Base-by-base conservation (phyloP, 78 protist genomes). In the Dictyostelium intermedium region DNA sequence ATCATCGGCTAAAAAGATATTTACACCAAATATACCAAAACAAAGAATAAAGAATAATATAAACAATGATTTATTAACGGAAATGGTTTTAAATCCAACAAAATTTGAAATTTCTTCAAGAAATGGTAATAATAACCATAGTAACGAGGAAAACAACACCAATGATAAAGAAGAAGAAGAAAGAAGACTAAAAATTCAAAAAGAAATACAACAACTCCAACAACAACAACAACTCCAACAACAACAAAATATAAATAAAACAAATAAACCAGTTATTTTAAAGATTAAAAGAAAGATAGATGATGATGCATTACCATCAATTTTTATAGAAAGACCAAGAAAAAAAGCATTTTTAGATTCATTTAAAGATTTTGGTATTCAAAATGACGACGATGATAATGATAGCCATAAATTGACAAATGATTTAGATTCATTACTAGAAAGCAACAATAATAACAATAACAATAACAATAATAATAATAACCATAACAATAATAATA, bases 251-350 rank as follows among this genome's bases (percentile, higher is more conserved):
- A 72, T 16, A 16, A 72, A 72, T 72, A 32, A 30, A 72, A 18
- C 35, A 72, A 23, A 3, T 34, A 87, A 87, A 79, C 45, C 39
- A 32, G 69, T 78, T 4, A 77, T 87, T 63, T 39, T 87, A 41
- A 87, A 87, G 43, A 87, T 87, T 23, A 87, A 87, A 69, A 87
- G 93, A 87, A 87, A 87, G 69, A 87, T 87, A 14, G 93, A 87
- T 14, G 93, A 87, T 77, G 93, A 87, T 2, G 85, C 93, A 34
- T 23, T 87, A 27, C 77, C 84, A 78, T 23, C 76, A 18, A 87
- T 87, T 32, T 35, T 87, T 5, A 87, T 87, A 79, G 93, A 87
- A 66, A 87, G 93, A 87, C 93, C 93, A 14, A 87, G 81, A n/a
- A 87, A 87, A 76, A 87, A 37, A 45, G 85, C 84, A 39, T 78